These are phyloP conservation scores for Hyaloscypha bicolor DNA, from an alignment of 495 filamentous ascomycete genomes.

Conservation along the genomic window DNA sequence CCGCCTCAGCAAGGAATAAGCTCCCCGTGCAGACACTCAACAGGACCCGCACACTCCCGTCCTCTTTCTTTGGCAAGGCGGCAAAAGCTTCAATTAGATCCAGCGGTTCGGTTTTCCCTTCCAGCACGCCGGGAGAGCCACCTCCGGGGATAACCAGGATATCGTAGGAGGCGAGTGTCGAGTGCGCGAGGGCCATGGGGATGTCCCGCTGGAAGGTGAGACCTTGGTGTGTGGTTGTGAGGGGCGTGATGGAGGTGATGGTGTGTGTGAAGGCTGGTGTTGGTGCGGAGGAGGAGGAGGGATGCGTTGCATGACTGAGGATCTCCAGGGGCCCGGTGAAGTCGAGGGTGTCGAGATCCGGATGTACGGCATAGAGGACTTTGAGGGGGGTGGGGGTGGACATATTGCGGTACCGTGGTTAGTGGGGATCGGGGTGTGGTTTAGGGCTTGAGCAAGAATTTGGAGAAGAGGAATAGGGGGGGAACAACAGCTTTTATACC, in stretches of 20 bases:
- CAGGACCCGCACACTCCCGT: slow-evolving; percentile 65
- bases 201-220: slow-evolving; percentile 73
- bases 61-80: slow-evolving; percentile 61
- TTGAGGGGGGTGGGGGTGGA: slow-evolving; percentile 18
- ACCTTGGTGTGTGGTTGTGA: slow-evolving; percentile 67
- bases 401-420: not conserved
- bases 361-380: slow-evolving; percentile 32
- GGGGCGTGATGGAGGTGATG: slow-evolving; percentile 57
- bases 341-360: slow-evolving; percentile 58
- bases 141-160: slow-evolving; percentile 71
- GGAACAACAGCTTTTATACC: no score
- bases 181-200: slow-evolving; percentile 62
- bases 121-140: slow-evolving; percentile 49
- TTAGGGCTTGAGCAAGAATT: not conserved
- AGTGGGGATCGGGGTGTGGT: not conserved
- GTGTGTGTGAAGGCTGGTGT: slow-evolving; percentile 64
- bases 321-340: slow-evolving; percentile 70
- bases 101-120: slow-evolving; percentile 60
- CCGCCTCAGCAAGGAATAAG: slow-evolving; percentile 69
- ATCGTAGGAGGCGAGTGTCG: slow-evolving; percentile 66
- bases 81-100: slow-evolving; percentile 63
- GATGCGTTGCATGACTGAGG: slow-evolving; percentile 47
- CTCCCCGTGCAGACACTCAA: slow-evolving; percentile 76
- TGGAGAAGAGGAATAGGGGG: not conserved
- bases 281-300: slow-evolving; percentile 30